Base-by-base conservation (phyloP, 176 grass and related monocot species). In the Carex pumila region DNA sequence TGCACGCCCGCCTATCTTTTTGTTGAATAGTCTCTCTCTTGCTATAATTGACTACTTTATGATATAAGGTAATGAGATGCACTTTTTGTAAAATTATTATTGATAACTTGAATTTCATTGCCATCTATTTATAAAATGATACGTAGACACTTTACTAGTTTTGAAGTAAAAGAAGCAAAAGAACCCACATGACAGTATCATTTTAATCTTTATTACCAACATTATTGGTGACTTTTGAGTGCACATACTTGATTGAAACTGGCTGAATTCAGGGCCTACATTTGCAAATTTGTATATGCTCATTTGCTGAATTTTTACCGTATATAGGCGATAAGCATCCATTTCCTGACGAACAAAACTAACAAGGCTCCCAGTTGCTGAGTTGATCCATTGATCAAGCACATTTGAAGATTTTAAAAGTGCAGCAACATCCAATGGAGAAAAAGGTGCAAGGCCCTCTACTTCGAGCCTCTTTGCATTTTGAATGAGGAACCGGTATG, bases 381-480 rank as follows among this genome's bases (percentile, higher is more conserved):
- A 99, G 65, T 91, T 86, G 83, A 99, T 99, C 96, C 96, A 99
- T 80, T 99, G 96, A 79, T 99, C 96, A 61, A 99, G 83, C 61
- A 95, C 96, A 80, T 95, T 99, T 54, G 96, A 92, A 81, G 96
- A 99, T 65, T 90, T 90, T 15, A 88, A 83, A 83, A 99, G 91
- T 41, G 70, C 63, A 6, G 45, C 71, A 88, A 87, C 85, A 88
- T 99, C 83, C 15, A 92, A 81, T 41, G 93, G 96, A 79, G 87
- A 86, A 89, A 99, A 99, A 55, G 88, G 47, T 37, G 85, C 6
- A 55, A 88, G 64, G 53, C 91, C 93, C 83, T 99, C 96, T 83
- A 94, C 67, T 93, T 99, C 96, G 59, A 99, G 91, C 79, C 96
- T 99, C 83, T 99, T 99, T 31, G 93, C 93, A 84, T 99, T 99